Base-by-base conservation (phyloP, 345 rosid genomes). In the Linum trigynum region DNA sequence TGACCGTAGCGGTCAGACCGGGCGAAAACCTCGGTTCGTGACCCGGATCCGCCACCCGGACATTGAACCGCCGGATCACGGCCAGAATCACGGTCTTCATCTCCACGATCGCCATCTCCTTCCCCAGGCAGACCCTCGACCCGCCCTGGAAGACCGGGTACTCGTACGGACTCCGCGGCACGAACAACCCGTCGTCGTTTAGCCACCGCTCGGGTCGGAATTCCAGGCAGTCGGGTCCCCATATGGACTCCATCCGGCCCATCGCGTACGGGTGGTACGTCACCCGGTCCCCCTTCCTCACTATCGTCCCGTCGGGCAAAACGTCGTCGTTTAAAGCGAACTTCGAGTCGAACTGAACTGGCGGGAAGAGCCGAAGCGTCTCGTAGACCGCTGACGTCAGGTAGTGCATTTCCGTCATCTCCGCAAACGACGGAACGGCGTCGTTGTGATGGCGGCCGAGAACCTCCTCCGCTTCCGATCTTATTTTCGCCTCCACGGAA, bases 271-370 rank as follows among this genome's bases (percentile, higher is more conserved):
- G 86, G 63, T 81, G 90, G 77, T 76, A 83, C 1, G 84, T 83
- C 15, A 85, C 84, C 82, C 85, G 57, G 1, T 72, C 74, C 50
- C 87, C 87, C 37, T 64, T 74, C 32, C 50, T 70, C 5, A 85
- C 75, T 16, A 67, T 59, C 0, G 90, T 82, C 11, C 81, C 85
- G 16, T 90, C 97, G 2, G 90, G 69, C 50, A 90, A 53, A 23
- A 84, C 58, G 70, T 90, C 97, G 15, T 87, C 85, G 56, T 79
- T 79, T 57, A 67, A 55, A 0, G 88, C 78, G 56, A 85, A 87
- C 72, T 90, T 87, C 5, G 95, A 87, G 42, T 87, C 95, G 43
- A 85, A 85, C 63, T 87, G 97, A 41, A 90, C 84, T 0, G 97
- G 97, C 0, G 97, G 97, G 64, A 42, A 81, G 8, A 87, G 66